Percentiles rank a stretch among this genome's conserved stretches.
phyloP scores from a whole-genome alignment of 2,329 filamentous ascomycete species.

The Microcera coccophila region DNA sequence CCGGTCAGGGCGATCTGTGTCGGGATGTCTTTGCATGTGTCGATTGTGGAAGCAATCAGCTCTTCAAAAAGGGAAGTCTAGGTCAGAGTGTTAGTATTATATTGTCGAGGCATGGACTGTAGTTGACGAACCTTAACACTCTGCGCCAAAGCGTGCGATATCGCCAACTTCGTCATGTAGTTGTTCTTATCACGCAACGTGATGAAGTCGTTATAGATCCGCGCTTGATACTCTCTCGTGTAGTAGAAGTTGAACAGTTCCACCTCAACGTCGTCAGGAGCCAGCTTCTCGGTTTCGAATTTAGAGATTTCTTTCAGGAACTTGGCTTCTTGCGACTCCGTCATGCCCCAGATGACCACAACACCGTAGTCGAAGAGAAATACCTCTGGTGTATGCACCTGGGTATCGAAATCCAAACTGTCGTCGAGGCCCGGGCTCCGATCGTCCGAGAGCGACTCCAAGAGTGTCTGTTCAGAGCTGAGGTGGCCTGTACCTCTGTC shows the following conservation, averaged over 20 bases:
- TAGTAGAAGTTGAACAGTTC: constrained; percentile 99
- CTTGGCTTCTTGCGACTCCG: constrained; percentile 77
- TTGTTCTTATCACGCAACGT: constrained; percentile 88
- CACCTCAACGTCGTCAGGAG: constrained; percentile 83
- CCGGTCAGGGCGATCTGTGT: constrained; percentile 89
- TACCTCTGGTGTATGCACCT: constrained; percentile 87
- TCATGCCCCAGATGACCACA: constrained; percentile 98
- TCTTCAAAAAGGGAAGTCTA: constrained; percentile 94
- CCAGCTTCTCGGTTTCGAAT: constrained; percentile 88
- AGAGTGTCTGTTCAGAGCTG: constrained; percentile 32
- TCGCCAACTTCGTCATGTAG: constrained; percentile 97
- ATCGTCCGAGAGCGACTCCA: constrained; percentile 34
- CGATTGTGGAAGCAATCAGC: constrained; percentile 87
- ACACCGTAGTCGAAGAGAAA: constrained; percentile 98
- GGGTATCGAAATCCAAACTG: constrained; percentile 74
- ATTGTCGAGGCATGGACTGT: background rate
- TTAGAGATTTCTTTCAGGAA: constrained; percentile 93
- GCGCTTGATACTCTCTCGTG: constrained; percentile 92
- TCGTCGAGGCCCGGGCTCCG: constrained; percentile 38
- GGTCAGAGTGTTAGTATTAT: constrained; percentile 14
- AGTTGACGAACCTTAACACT: constrained; percentile 70
- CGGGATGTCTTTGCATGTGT: constrained; percentile 88
- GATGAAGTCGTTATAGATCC: constrained; percentile 99
- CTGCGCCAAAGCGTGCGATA: constrained; percentile 91
- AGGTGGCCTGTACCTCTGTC: constrained; percentile 26